Percentiles rank a stretch among this genome's conserved stretches.
Evolutionary conservation across 306 rosid genomes (phyloP).

Genomic region (Cicer judaicum): DNA sequence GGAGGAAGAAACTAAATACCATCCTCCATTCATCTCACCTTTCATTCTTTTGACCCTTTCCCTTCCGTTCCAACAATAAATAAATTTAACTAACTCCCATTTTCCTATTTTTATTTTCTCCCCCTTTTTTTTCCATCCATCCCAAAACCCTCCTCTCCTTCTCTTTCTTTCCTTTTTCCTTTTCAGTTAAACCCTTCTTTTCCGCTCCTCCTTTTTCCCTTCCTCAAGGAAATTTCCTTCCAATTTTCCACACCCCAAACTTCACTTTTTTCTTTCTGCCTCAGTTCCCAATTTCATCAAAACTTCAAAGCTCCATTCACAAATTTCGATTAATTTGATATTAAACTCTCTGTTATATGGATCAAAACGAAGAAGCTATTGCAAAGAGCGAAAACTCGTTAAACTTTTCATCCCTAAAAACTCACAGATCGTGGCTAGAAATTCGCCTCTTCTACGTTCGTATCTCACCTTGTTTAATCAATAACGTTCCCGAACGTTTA

Average conservation of each 20-base stretch:
- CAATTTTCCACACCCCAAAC: background rate
- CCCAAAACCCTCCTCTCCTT: too few relatives aligned
- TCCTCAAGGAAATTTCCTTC: background rate
- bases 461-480: constrained; percentile 64
- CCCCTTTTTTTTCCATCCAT: background rate
- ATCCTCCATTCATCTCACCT: background rate
- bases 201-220: background rate
- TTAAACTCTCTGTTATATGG: constrained; percentile 48
- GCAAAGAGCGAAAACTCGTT: constrained; percentile 49
- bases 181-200: background rate
- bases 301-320: background rate
- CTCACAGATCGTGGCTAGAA: constrained; percentile 66
- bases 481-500: constrained; percentile 66
- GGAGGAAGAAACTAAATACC: background rate
- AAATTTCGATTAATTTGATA: background rate
- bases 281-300: background rate
- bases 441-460: constrained; percentile 75
- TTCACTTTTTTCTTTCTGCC: background rate
- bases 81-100: background rate
- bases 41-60: background rate
- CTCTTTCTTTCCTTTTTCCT: background rate
- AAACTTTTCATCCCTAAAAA: constrained; percentile 44
- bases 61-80: background rate
- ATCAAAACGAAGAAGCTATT: constrained; percentile 51
- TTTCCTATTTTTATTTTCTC: background rate